phyloP scores from a whole-genome alignment of 2,329 filamentous ascomycete genomes.

The Tricladium varicosporioides region DNA sequence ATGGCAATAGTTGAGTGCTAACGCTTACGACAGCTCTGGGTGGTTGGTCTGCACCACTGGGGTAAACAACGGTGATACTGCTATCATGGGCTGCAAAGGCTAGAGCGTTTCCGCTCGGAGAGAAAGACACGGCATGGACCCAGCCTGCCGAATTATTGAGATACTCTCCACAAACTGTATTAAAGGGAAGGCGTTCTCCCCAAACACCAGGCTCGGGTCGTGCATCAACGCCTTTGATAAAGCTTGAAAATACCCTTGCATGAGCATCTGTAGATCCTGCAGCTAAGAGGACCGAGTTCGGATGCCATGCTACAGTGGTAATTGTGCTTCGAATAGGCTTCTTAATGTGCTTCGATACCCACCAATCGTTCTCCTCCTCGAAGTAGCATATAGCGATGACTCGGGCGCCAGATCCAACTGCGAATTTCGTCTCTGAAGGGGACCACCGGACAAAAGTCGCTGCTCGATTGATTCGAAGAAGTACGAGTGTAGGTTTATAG shows the following conservation, averaged over 20 bases:
- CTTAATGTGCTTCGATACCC: conserved; percentile 99
- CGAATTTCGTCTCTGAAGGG: conserved; percentile 94
- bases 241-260: conserved; percentile 89
- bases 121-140: conserved; percentile 93
- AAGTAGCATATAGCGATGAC: conserved; percentile 98
- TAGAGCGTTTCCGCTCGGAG: conserved; percentile 86
- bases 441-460: conserved; percentile 98
- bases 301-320: conserved; percentile 93
- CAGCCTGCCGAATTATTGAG: conserved; percentile 95
- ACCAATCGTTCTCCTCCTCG: conserved; percentile 99
- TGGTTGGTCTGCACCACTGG: conserved; percentile 83
- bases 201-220: conserved; percentile 84
- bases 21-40: conserved; percentile 88
- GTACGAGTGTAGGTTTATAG: conserved; percentile 95
- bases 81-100: conserved; percentile 95
- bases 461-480: conserved; percentile 94
- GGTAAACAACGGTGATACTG: conserved; percentile 95
- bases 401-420: conserved; percentile 91
- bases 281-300: conserved; percentile 91
- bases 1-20: conserved; percentile 85
- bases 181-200: conserved; percentile 95
- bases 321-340: conserved; percentile 98
- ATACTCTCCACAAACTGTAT: conserved; percentile 96
- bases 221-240: conserved; percentile 91
- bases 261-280: conserved; percentile 97